A percentile compares a stretch with the other conserved stretches of the same genome.
Evolutionary conservation across 2,329 filamentous ascomycete genomes (phyloP).

Genomic region (Phyllachora maydis): DNA sequence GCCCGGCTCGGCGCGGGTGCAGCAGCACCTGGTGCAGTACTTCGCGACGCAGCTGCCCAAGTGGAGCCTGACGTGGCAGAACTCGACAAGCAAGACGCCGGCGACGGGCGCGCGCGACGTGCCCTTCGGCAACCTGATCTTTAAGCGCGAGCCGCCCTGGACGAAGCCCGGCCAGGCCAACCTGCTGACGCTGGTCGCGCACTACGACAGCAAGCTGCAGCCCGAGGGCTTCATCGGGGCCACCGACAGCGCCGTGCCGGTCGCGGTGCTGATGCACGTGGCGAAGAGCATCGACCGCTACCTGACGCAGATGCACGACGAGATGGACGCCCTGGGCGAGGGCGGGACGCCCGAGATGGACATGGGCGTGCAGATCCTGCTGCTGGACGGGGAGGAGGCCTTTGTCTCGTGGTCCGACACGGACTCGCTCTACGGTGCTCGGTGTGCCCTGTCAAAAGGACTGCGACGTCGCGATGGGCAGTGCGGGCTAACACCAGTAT

Average conservation of each 20-base stretch:
- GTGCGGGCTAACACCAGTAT: no score
- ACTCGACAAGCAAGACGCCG: conserved; percentile 72
- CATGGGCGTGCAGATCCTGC: conserved; percentile 69
- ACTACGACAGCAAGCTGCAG: conserved; percentile 72
- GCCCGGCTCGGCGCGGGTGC: conserved; percentile 47
- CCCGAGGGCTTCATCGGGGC: conserved; percentile 84
- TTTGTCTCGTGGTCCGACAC: conserved; percentile 60
- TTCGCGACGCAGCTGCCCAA: conserved; percentile 53
- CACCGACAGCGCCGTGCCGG: conserved; percentile 82
- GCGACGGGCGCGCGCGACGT: conserved; percentile 48
- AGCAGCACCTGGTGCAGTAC: conserved; percentile 69
- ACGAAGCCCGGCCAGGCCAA: conserved; percentile 52
- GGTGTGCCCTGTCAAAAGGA: no score
- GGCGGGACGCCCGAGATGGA: conserved; percentile 40
- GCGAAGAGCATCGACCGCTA: conserved; percentile 63
- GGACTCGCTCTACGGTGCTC: conserved; percentile 77
- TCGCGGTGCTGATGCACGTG: conserved; percentile 79
- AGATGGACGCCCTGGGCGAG: conserved; percentile 40
- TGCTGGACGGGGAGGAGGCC: conserved; percentile 89
- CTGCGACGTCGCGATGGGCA: no score
- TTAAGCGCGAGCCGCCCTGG: conserved; percentile 78
- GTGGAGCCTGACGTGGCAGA: conserved; percentile 72
- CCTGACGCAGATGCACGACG: conserved; percentile 63
- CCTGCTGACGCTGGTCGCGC: conserved; percentile 70
- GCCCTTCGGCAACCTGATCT: conserved; percentile 74